A percentile compares a stretch with the other conserved stretches of the same genome.
phyloP scores from a whole-genome alignment of 768 basidiomycete genomes.

The Lentinula lateritia region DNA sequence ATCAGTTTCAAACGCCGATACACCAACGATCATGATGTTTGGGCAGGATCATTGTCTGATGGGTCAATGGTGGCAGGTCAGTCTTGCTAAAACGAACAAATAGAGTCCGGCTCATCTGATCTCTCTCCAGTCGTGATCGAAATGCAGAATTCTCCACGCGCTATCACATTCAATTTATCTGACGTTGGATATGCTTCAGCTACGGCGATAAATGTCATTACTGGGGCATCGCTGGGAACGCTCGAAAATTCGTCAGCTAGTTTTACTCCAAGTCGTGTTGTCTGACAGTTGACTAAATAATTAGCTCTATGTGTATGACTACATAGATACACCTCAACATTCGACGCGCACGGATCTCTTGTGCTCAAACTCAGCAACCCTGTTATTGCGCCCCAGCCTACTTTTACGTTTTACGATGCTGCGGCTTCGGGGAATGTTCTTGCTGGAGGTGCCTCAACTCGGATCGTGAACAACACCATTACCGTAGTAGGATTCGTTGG shows the following conservation, averaged over 20 bases:
- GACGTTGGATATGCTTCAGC: slow-evolving; percentile 39
- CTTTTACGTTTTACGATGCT: slow-evolving; percentile 14
- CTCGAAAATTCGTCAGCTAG: slow-evolving; percentile 28
- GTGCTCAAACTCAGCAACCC: slow-evolving; percentile 13
- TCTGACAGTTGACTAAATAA: neutral
- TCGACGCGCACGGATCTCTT: slow-evolving; percentile 15
- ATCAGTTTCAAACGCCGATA: slow-evolving; percentile 41
- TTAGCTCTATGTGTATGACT: neutral
- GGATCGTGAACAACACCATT: slow-evolving; percentile 11
- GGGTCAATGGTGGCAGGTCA: slow-evolving; percentile 40
- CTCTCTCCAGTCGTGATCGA: slow-evolving; percentile 37
- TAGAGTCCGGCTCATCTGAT: neutral
- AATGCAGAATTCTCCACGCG: slow-evolving; percentile 32
- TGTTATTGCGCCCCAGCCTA: slow-evolving; percentile 6
- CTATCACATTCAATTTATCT: slow-evolving; percentile 34
- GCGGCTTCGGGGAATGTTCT: slow-evolving; percentile 10
- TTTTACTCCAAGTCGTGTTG: neutral
- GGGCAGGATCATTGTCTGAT: slow-evolving; percentile 42
- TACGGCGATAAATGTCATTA: slow-evolving; percentile 33
- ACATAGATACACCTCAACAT: slow-evolving; percentile 25
- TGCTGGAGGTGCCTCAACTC: slow-evolving; percentile 14
- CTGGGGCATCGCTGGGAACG: slow-evolving; percentile 29
- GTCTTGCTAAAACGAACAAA: slow-evolving; percentile 2
- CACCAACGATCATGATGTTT: slow-evolving; percentile 44
- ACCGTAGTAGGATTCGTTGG: slow-evolving; percentile 21